Base-by-base conservation (phyloP, 2,329 filamentous ascomycete species). In the Venturia carpophila region DNA sequence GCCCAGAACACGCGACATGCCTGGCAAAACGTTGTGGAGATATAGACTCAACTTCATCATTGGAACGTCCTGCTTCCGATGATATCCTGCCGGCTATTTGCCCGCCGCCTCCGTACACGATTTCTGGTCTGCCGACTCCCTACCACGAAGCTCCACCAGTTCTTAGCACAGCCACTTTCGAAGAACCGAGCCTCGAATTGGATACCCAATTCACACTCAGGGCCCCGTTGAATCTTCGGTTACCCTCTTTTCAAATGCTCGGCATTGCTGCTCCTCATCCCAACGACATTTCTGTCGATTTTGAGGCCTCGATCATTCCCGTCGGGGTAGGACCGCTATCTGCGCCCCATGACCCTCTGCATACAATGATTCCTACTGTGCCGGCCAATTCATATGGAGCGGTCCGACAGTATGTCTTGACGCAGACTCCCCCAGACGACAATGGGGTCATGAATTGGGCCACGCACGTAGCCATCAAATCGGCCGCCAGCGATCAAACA, bases 221-320 rank as follows among this genome's bases (percentile, higher is more conserved):
- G 19, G 17, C 27, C 37, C 52, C 52, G 4, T 58, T 63, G 62
- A 63, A 64, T 42, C 72, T 84, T 49, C 79, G 82, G 64, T 76
- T 84, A 19, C 82, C 82, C 5, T 81, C 81, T 1, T 83, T 84
- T 69, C 78, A 83, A 65, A 73, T 77, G 21, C 75, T 83, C 62
- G 80, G 80, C 42, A 82, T 82, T 66, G 77, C 77, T 63, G 74
- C 76, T 62, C 78, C 80, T 58, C 76, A 79, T 73, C 76, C 79
- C 67, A 74, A 79, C 69, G 71, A 74, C 67, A 69, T 75, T 19
- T 13, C 60, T 60, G 61, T 63, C 30, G 71, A 67, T 66, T 62
- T 69, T 52, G 67, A 66, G 55, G 67, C 70, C 60, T 70, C 69
- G 19, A 75, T 75, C 66, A 70, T 72, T 15, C 69, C 71, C 39